Base-by-base conservation (phyloP, 805 yeast genomes). In the Isabelozyma pseudorhagii region DNA sequence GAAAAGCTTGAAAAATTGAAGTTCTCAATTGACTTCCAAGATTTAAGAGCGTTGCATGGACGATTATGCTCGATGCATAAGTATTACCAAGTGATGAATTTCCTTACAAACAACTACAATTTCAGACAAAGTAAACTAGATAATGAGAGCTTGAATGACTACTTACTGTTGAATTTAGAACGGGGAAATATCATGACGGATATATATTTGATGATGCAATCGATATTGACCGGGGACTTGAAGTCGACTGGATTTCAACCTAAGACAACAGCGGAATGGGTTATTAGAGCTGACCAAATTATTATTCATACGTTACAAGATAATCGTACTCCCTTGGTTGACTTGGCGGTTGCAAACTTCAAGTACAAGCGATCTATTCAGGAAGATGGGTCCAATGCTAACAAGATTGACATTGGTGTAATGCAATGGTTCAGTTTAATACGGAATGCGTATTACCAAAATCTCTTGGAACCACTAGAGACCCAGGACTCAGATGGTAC, bases 1-100 rank as follows among this genome's bases (percentile, higher is more conserved):
- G 85, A 87, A 48, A 77, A 79, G 38, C 71, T 89, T 29, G 84
- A 84, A 48, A 85, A 86, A 54, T 69, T 90, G 59, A 71, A 83
- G 40, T 74, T 92, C 54, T 81, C 89, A 3, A 79, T 87, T 29
- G 92, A 89, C 61, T 79, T 87, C 61, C 81, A 81, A 38, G 86
- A 89, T 54, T 63, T 84, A 40, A 51, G 67, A 0, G 74, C 78
- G 2, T 72, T 87, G 15, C 71, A 78, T 36, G 62, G 63, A 5
- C 70, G 83, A 38, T 73, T 89, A 31, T 59, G 64, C 18, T 54
- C 58, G 2, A 64, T 89, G 39, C 91, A 84, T 55, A 56, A 65
- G 2, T 79, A 82, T 40, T 63, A 80, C 48, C 54, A 64, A 5
- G 67, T 71, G 5, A 63, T 85, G 39, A 58, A 61, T 3, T 56